Conservation (phyloP, 371 early-diverging fungal species). For the Mucor circinelloides region DNA sequence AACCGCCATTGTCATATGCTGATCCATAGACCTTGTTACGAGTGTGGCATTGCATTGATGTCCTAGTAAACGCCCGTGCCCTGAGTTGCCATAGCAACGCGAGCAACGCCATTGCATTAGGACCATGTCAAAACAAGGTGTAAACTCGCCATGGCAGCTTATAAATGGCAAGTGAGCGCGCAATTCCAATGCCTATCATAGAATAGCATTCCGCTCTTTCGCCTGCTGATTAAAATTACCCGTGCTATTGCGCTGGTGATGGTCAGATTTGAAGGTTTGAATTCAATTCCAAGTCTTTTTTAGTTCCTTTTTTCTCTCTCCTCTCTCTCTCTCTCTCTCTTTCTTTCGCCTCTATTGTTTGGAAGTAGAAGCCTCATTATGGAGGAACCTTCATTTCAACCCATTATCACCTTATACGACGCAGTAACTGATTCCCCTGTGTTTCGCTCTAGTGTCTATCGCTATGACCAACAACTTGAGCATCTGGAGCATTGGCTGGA, state of each 20-base stretch:
- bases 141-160: not conserved
- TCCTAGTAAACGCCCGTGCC: not conserved
- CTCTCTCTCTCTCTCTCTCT: not conserved
- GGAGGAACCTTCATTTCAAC: conserved; percentile 15
- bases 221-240: not conserved
- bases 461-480: conserved; percentile 69
- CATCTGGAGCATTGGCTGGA: conserved; percentile 64
- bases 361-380: not conserved
- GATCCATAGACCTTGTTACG: not conserved
- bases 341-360: not conserved
- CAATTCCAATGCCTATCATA: not conserved
- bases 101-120: not conserved
- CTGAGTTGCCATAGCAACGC: not conserved
- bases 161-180: not conserved
- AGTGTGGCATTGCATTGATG: too few species aligned
- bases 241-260: not conserved
- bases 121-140: not conserved
- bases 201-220: not conserved
- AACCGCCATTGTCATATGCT: not conserved
- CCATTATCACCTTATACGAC: conserved; percentile 37
- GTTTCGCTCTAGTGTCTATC: conserved; percentile 61
- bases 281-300: not conserved
- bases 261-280: not conserved
- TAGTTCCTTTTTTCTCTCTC: not conserved
- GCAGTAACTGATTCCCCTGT: conserved; percentile 72